Base-by-base conservation (phyloP, 2,329 filamentous ascomycete species). In the Helotiales sp. region DNA sequence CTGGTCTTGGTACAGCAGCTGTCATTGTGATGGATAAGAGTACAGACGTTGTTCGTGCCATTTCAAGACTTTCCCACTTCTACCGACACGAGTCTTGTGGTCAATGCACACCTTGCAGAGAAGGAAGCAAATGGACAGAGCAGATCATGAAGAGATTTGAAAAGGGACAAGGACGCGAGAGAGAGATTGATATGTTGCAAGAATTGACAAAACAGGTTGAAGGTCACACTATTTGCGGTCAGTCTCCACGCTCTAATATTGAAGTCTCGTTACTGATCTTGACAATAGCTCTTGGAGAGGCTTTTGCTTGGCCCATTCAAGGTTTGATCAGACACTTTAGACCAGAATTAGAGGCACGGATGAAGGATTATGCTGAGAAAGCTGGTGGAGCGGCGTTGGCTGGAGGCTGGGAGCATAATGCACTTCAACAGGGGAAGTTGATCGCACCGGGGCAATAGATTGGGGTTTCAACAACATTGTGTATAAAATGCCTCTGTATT, bases 11-110 rank as follows among this genome's bases (percentile, higher is more conserved):
- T 67, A 99, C 95, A 6, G 95, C 95, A 3, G 95, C 95, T 58
- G 93, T 99, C 67, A 96, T 99, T 71, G 95, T 99, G 74, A 96
- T 99, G 90, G 95, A 99, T 79, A 96, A 98, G 83, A 93, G 89
- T 71, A 90, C 95, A 64, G 95, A 99, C 74, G 90, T 99, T 52
- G 92, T 99, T 66, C 89, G 93, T 65, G 91, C 91, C 72, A 98
- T 99, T 73, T 88, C 90, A 64, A 88, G 95, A 69, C 86, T 99
- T 68, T 91, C 90, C 70, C 91, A 93, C 75, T 99, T 99, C 81
- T 99, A 99, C 82, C 90, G 93, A 77, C 95, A 99, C 80, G 95
- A 99, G 81, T 93, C 88, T 66, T 99, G 95, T 76, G 95, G 95
- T 60, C 95, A 99, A 80, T 99, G 95, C 81, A 99, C 95, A 58